phyloP scores from a whole-genome alignment of 257 asterid species.

The Petunia secreta region DNA sequence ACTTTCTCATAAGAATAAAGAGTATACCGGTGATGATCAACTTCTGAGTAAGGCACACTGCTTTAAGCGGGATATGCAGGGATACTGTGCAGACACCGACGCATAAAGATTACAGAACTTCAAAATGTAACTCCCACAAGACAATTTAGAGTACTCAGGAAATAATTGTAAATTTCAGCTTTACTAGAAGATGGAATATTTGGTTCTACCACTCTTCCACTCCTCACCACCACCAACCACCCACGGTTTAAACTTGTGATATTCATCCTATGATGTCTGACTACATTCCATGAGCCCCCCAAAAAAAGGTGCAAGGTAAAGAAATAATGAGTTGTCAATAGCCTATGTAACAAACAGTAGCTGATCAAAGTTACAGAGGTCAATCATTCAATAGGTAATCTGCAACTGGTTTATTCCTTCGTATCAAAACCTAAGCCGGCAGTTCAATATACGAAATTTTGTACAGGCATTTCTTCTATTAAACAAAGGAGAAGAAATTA shows the following conservation, averaged over 20 bases:
- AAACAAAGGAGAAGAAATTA: slow-evolving; percentile 8
- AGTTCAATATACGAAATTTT: slow-evolving; percentile 1
- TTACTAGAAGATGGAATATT: background rate
- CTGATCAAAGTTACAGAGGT: background rate
- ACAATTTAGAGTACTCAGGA: background rate
- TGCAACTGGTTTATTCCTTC: background rate
- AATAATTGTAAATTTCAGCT: background rate
- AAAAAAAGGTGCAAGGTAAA: background rate
- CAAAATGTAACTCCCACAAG: background rate
- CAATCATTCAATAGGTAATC: background rate
- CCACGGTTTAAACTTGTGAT: background rate
- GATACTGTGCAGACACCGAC: background rate
- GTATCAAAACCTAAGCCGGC: slow-evolving; percentile 3
- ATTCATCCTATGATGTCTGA: background rate
- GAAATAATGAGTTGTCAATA: slow-evolving; percentile 15
- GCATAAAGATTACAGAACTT: background rate
- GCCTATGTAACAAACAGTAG: background rate
- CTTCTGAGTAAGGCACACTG: background rate
- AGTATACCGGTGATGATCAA: background rate
- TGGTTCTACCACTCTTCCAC: slow-evolving; percentile 3
- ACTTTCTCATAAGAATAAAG: background rate
- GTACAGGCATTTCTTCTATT: background rate
- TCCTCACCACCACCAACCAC: background rate
- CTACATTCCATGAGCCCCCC: background rate
- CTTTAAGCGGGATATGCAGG: background rate